A percentile compares a stretch with the other conserved stretches of the same genome.
Evolutionary conservation across 169 alveolate genomes (phyloP).

Genomic region (Cryptosporidium xiaoi): DNA sequence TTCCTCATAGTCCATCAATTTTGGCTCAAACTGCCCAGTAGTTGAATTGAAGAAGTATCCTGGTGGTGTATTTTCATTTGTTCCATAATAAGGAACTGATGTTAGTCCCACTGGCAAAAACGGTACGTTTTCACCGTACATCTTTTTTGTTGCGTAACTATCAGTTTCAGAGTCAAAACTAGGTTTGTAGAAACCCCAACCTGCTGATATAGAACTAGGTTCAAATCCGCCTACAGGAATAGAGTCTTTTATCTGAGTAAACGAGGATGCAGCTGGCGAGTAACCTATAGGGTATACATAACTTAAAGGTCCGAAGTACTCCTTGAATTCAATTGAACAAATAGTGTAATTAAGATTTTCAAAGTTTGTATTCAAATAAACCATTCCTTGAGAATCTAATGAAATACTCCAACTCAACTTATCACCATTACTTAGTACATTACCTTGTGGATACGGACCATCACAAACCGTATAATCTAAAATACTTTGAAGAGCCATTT

Average conservation of each 20-base stretch:
- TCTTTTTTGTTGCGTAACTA: not conserved
- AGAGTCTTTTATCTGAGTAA: conserved; percentile 8
- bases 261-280: conserved; percentile 18
- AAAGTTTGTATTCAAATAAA: conserved; percentile 15
- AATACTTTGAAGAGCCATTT: not conserved
- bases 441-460: conserved; percentile 37
- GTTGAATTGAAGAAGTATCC: conserved; percentile 26
- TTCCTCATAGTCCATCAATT: not conserved
- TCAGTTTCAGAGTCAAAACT: not conserved
- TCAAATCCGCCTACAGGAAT: conserved; percentile 56
- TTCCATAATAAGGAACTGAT: conserved; percentile 42
- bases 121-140: not conserved
- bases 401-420: conserved; percentile 44
- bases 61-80: conserved; percentile 11
- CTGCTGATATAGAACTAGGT: conserved; percentile 19
- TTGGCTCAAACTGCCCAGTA: conserved; percentile 12
- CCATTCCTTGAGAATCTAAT: not conserved
- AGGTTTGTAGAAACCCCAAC: conserved; percentile 41
- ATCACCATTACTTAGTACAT: not conserved
- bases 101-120: conserved; percentile 31
- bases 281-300: conserved; percentile 47
- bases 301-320: conserved; percentile 8
- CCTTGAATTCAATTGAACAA: conserved; percentile 30
- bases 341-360: not conserved
- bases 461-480: conserved; percentile 12